Evolutionary conservation across 345 rosid species (phyloP).

Genomic region (Hypericum androsaemum): DNA sequence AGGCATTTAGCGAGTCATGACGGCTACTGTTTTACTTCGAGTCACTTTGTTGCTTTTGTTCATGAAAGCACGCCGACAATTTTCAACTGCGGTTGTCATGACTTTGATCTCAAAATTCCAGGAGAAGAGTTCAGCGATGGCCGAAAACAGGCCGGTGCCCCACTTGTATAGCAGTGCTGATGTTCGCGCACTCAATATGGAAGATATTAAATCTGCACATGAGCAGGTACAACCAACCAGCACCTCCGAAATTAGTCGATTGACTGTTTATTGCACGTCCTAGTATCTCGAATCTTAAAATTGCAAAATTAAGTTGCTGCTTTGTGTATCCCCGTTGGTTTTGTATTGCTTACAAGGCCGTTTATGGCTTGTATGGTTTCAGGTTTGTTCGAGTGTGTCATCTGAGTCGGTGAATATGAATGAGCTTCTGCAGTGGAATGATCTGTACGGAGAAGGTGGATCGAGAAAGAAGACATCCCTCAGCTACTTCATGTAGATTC

Average conservation of each 20-base stretch:
- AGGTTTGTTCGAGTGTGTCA: constrained; percentile 97
- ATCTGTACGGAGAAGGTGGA: constrained; percentile 96
- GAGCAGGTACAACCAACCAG: constrained; percentile 56
- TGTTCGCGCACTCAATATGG: constrained; percentile 67
- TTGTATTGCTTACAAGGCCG: no score
- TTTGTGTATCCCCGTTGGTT: no score
- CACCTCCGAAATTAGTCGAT: no score
- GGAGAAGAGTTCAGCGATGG: constrained; percentile 58
- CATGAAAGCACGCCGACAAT: not conserved
- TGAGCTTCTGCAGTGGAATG: constrained; percentile 95
- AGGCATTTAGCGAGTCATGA: no score
- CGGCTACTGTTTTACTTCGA: no score
- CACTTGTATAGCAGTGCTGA: constrained; percentile 60
- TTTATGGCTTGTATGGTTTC: constrained; percentile 1
- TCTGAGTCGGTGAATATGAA: constrained; percentile 89
- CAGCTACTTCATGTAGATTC: constrained; percentile 95
- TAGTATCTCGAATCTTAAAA: no score
- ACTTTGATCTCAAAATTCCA: constrained; percentile 17
- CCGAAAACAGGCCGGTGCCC: constrained; percentile 62
- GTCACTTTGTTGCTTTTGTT: not conserved
- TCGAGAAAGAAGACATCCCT: constrained; percentile 79
- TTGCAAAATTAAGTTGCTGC: no score
- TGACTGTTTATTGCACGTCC: no score
- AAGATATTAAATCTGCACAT: constrained; percentile 77
- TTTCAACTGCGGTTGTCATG: not conserved